Conservation (phyloP, 768 basidiomycete genomes). For the Suillus occidentalis region DNA sequence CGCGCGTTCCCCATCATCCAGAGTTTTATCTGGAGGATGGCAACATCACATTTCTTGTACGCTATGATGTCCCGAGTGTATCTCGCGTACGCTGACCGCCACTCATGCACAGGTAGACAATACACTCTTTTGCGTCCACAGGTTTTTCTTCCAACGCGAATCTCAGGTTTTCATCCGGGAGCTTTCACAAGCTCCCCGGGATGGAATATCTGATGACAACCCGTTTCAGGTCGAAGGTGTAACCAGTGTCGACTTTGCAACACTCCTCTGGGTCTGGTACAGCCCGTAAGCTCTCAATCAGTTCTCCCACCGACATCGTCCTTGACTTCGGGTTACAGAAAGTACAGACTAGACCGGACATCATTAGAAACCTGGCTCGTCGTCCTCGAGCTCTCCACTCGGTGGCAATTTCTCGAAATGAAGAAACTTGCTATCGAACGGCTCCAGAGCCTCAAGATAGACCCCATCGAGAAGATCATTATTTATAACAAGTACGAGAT, state of each 20-base stretch:
- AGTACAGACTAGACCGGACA: conserved; percentile 51
- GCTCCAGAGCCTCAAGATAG: conserved; percentile 47
- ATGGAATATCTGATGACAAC: background rate
- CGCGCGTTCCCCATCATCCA: conserved; percentile 11
- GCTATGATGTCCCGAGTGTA: conserved; percentile 14
- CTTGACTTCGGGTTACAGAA: background rate
- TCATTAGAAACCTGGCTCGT: conserved; percentile 50
- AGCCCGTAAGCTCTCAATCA: conserved; percentile 42
- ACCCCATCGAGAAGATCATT: conserved; percentile 52
- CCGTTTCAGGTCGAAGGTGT: conserved; percentile 25
- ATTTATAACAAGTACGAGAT: conserved; percentile 57
- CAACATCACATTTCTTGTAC: conserved; percentile 54
- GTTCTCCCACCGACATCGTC: background rate
- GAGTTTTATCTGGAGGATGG: conserved; percentile 56
- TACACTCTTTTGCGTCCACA: conserved; percentile 33
- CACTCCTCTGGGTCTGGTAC: conserved; percentile 56
- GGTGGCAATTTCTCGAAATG: conserved; percentile 57
- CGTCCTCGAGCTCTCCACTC: conserved; percentile 52
- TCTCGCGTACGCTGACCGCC: background rate
- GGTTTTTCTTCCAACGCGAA: conserved; percentile 38
- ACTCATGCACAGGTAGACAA: conserved; percentile 32
- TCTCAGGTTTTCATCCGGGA: conserved; percentile 30
- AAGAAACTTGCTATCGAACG: conserved; percentile 53
- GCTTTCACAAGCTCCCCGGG: conserved; percentile 16
- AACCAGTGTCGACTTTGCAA: conserved; percentile 40